These are phyloP conservation scores for Candida fluviatilis DNA, from an alignment of 805 yeast genomes.

Conservation along the genomic window DNA sequence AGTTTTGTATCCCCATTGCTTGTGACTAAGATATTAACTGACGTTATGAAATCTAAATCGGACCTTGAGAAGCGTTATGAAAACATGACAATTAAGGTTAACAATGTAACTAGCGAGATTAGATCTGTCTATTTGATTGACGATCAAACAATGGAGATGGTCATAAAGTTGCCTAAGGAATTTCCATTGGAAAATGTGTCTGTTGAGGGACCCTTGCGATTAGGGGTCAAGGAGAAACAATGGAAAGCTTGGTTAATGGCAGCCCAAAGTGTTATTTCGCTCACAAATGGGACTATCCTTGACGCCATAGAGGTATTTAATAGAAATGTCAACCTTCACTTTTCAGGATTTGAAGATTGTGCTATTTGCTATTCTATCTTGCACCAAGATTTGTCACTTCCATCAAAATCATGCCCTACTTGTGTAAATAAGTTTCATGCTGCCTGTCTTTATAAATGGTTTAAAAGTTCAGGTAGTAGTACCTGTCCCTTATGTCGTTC, in stretches of 20 bases:
- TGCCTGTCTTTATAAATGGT: conserved; percentile 96
- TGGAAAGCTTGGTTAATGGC: conserved; percentile 96
- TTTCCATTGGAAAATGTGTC: conserved; percentile 76
- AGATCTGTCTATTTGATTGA: conserved; percentile 73
- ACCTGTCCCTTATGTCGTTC: conserved; percentile 94
- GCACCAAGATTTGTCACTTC: conserved; percentile 86
- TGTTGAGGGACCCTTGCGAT: conserved; percentile 72
- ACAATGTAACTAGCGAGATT: conserved; percentile 60
- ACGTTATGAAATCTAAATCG: conserved; percentile 42
- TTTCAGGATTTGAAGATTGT: conserved; percentile 94
- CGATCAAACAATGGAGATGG: conserved; percentile 81
- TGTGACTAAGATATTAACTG: conserved; percentile 52
- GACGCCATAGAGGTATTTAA: conserved; percentile 67
- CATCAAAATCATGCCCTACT: conserved; percentile 82
- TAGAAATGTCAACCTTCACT: conserved; percentile 75
- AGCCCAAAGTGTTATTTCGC: conserved; percentile 75
- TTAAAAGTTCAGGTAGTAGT: conserved; percentile 85
- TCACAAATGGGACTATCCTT: conserved; percentile 66
- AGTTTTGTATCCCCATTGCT: conserved; percentile 61
- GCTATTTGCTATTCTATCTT: conserved; percentile 93
- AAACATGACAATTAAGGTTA: conserved; percentile 57
- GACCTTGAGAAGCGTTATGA: conserved; percentile 31
- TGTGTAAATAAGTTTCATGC: conserved; percentile 94
- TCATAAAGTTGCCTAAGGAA: conserved; percentile 64
- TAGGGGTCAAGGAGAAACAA: conserved; percentile 87